Base-by-base conservation (phyloP, 441 rosid genomes). In the Adansonia rubrostipa region DNA sequence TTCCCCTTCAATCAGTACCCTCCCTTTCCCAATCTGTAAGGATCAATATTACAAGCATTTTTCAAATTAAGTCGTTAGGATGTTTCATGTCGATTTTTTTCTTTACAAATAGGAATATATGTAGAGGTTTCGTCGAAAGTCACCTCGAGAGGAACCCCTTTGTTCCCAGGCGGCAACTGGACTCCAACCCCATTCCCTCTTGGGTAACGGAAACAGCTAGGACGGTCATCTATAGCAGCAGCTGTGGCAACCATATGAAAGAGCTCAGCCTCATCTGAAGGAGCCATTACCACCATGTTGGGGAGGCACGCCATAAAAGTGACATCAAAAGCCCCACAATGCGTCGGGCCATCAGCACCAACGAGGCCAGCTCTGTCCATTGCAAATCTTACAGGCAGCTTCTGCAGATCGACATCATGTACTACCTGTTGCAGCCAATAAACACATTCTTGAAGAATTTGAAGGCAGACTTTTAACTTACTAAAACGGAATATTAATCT, bases 221-320 rank as follows among this genome's bases (percentile, higher is more conserved):
- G 99, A 57, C 97, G 91, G 83, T 95, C 98, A 77, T 95, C 88
- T 0, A 95, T 92, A 42, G 93, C 90, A 17, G 91, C 95, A 81
- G 99, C 96, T 0, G 99, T 95, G 62, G 99, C 99, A 78, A 95
- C 98, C 89, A 95, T 93, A 85, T 95, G 87, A 80, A 93, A 95
- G 48, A 95, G 98, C 86, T 95, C 99, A 9, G 99, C 93, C 89
- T 95, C 99, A 69, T 95, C 98, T 0, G 97, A 86, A 76, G 99
- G 98, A 79, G 98, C 98, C 99, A 95, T 95, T 4, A 95, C 98
- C 80, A 95, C 96, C 99, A 95, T 93, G 81, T 93, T 93, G 14
- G 99, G 99, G 51, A 95, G 98, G 82, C 99, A 95, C 57, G 99
- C 99, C 99, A 93, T 95, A 56, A 86, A 95, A 1, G 98, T 89